Conservation (phyloP, 192 early-diverging fungal genomes). For the Coemansia aciculifera region DNA sequence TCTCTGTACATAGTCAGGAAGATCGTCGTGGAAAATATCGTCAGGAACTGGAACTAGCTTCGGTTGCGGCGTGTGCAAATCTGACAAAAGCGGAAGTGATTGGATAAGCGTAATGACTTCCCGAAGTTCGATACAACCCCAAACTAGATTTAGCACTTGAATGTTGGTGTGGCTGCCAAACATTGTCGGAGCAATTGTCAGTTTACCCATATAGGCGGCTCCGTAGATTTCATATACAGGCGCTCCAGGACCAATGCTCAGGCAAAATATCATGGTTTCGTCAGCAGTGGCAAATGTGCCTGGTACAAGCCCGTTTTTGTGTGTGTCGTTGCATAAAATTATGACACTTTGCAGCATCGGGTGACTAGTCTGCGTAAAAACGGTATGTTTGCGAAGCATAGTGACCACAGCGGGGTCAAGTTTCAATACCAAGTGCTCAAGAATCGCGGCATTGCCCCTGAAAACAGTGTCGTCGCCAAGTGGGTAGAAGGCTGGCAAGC, state of each 20-base stretch:
- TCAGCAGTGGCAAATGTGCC: not conserved
- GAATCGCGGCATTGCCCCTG: not conserved
- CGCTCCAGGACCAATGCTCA: not conserved
- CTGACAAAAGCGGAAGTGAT: not conserved
- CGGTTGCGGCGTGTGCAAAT: not conserved
- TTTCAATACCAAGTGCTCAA: not conserved
- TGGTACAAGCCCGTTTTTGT: not conserved
- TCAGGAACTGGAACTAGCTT: not conserved
- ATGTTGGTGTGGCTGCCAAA: not conserved
- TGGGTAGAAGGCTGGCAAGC: not conserved
- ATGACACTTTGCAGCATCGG: not conserved
- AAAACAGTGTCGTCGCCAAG: slow-evolving; percentile 16
- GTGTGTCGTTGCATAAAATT: not conserved
- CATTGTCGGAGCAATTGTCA: not conserved
- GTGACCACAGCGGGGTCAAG: not conserved
- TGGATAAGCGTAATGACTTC: not conserved
- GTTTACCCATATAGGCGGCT: too few species aligned
- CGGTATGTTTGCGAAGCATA: not conserved
- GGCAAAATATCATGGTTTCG: not conserved
- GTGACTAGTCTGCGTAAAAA: not conserved
- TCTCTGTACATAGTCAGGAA: not conserved
- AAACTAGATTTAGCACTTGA: not conserved
- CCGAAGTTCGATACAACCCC: not conserved
- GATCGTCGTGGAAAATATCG: not conserved
- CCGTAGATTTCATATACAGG: not conserved